Evolutionary conservation across 2,329 filamentous ascomycete species (phyloP).

Genomic region (Paraphaeosphaeria minitans): DNA sequence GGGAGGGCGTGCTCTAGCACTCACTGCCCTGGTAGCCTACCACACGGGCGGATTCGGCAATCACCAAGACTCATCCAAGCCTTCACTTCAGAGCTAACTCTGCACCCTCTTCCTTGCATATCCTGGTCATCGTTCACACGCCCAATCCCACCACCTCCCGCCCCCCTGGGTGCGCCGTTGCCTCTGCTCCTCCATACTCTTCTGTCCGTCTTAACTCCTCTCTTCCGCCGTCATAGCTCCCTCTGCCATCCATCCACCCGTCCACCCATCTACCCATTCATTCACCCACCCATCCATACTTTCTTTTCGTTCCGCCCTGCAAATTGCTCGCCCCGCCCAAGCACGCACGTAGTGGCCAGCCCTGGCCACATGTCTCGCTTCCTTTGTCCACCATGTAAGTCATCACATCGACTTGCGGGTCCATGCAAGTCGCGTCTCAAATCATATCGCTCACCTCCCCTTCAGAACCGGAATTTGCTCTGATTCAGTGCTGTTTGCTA

Average conservation of each 20-base stretch:
- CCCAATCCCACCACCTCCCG: constrained; percentile 25
- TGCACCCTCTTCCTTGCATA: constrained; percentile 30
- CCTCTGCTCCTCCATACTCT: constrained; percentile 28
- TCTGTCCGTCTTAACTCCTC: constrained; percentile 30
- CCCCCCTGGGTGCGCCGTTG: constrained; percentile 8
- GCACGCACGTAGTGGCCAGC: constrained; percentile 30
- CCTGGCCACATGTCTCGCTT: constrained; percentile 37
- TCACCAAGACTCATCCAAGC: constrained; percentile 28
- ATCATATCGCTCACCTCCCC: constrained; percentile 41
- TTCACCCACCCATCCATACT: constrained; percentile 26
- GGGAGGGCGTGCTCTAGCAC: constrained; percentile 36
- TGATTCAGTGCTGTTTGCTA: constrained; percentile 42
- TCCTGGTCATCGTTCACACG: constrained; percentile 20
- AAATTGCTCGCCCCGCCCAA: constrained; percentile 30
- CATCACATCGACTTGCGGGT: constrained; percentile 40
- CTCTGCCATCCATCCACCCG: constrained; percentile 20
- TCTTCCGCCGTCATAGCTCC: constrained; percentile 40
- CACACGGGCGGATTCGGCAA: constrained; percentile 34
- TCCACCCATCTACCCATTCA: too few species aligned
- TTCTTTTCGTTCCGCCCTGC: constrained; percentile 25
- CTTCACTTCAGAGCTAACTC: constrained; percentile 24
- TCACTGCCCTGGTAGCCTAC: constrained; percentile 39
- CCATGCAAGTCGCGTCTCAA: constrained; percentile 38
- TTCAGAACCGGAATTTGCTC: constrained; percentile 43
- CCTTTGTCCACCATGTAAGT: constrained; percentile 48